Conservation (phyloP, 768 basidiomycete genomes). For the Strobilomyces echinocephalus region DNA sequence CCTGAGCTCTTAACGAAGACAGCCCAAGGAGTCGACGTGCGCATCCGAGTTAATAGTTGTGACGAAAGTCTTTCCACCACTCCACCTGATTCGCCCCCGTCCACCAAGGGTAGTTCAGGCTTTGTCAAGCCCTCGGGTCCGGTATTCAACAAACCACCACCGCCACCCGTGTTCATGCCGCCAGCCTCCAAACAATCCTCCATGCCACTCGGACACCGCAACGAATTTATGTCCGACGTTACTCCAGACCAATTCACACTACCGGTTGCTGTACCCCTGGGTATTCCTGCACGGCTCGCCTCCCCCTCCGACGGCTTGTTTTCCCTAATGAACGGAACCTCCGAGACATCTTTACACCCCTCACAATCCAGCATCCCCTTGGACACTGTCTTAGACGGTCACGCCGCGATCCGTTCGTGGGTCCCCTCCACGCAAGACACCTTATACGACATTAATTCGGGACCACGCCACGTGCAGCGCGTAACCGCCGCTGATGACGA, state of each 20-base stretch:
- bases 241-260: slow-evolving; percentile 38
- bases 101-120: slow-evolving; percentile 17
- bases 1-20: slow-evolving; percentile 22
- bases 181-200: slow-evolving; percentile 18
- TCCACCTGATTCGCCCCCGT: slow-evolving; percentile 53
- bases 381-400: slow-evolving; percentile 47
- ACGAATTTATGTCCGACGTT: slow-evolving; percentile 34
- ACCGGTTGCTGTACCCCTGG: slow-evolving; percentile 44
- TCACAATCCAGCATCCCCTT: slow-evolving; percentile 51
- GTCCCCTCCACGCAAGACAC: slow-evolving; percentile 58
- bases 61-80: slow-evolving; percentile 49
- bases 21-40: slow-evolving; percentile 3
- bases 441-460: slow-evolving; percentile 40
- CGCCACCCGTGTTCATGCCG: slow-evolving; percentile 25
- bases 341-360: slow-evolving; percentile 45
- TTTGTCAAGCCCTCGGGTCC: slow-evolving; percentile 38
- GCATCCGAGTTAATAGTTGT: not conserved
- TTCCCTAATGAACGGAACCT: slow-evolving; percentile 24
- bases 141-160: slow-evolving; percentile 56
- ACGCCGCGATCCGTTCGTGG: slow-evolving; percentile 47
- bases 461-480: slow-evolving; percentile 21
- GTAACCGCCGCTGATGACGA: slow-evolving; percentile 37
- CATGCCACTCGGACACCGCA: slow-evolving; percentile 4
- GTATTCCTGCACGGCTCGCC: slow-evolving; percentile 34
- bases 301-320: slow-evolving; percentile 21